Percentiles rank a stretch among this genome's conserved stretches.
Conservation (phyloP, 495 filamentous ascomycete genomes). For the Neurospora sp. region DNA sequence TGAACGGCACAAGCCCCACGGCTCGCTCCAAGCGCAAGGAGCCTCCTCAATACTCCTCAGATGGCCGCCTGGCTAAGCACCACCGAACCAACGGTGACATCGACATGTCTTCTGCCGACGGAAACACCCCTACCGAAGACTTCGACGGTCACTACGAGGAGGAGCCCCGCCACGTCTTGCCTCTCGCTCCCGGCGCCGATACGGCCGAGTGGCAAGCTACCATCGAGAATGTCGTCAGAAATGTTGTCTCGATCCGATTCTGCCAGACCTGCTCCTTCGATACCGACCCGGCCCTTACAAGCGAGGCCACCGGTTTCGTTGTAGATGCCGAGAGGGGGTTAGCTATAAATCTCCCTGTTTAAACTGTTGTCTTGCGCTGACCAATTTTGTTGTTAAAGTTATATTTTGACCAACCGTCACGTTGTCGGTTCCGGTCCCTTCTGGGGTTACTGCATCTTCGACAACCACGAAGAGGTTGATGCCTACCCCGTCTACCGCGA, state of each 20-base stretch:
- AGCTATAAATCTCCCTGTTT: slow-evolving; percentile 5
- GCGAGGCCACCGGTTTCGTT: slow-evolving; percentile 95
- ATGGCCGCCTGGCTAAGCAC: slow-evolving; percentile 40
- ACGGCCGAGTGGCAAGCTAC: slow-evolving; percentile 95
- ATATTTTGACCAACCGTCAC: slow-evolving; percentile 82
- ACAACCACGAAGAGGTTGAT: slow-evolving; percentile 96
- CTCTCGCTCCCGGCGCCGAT: slow-evolving; percentile 51
- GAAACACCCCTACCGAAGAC: slow-evolving; percentile 38
- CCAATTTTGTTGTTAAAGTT: slow-evolving; percentile 18
- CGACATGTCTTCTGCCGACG: slow-evolving; percentile 31
- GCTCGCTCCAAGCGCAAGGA: slow-evolving; percentile 43
- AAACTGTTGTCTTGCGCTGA: slow-evolving; percentile 29
- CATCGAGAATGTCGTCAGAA: slow-evolving; percentile 84
- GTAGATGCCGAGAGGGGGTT: slow-evolving; percentile 92
- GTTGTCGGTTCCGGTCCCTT: slow-evolving; percentile 96
- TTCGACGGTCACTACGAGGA: slow-evolving; percentile 29
- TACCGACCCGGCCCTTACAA: slow-evolving; percentile 84
- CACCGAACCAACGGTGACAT: slow-evolving; percentile 34
- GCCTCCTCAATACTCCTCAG: slow-evolving; percentile 22
- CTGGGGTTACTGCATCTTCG: slow-evolving; percentile 95
- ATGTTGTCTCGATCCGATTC: slow-evolving; percentile 95
- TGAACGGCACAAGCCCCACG: slow-evolving; percentile 29
- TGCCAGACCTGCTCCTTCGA: slow-evolving; percentile 98
- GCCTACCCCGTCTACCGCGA: slow-evolving; percentile 97
- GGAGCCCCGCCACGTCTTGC: slow-evolving; percentile 25